Conservation (phyloP, 306 rosid species). For the Purshia tridentata region DNA sequence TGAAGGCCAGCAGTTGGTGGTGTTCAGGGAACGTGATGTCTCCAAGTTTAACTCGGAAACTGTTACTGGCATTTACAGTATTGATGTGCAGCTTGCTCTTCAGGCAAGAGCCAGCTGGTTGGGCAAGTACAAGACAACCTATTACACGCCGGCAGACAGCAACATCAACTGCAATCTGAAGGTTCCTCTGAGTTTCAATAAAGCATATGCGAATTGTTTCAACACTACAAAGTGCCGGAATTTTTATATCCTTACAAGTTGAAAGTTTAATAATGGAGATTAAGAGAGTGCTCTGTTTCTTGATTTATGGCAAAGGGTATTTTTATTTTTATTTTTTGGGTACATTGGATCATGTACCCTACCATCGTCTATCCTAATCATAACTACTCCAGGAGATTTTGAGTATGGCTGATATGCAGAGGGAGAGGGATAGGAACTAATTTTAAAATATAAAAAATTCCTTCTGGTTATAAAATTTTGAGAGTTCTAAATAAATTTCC, state of each 20-base stretch:
- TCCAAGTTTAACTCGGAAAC: neutral
- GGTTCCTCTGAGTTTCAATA: conserved; percentile 6
- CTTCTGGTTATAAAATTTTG: too few species aligned
- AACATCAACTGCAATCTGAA: conserved; percentile 14
- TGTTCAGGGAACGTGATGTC: neutral
- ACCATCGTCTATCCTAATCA: too few species aligned
- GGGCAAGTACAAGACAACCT: neutral
- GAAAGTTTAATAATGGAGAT: too few species aligned
- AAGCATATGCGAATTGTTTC: neutral
- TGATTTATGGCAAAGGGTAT: too few species aligned
- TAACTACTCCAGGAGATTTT: too few species aligned
- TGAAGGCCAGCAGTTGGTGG: neutral
- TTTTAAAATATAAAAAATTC: too few species aligned
- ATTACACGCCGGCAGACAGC: neutral
- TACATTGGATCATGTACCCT: too few species aligned
- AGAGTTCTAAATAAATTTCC: too few species aligned
- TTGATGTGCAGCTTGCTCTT: conserved; percentile 3
- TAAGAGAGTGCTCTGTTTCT: too few species aligned
- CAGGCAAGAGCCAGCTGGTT: neutral
- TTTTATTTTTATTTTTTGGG: too few species aligned
- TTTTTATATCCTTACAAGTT: conserved; percentile 3
- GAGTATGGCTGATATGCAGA: too few species aligned
- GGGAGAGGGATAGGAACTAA: too few species aligned
- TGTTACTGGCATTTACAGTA: neutral
- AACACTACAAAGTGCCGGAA: neutral